Conservation (phyloP, 805 yeast genomes). For the Hanseniaspora guilliermondii region DNA sequence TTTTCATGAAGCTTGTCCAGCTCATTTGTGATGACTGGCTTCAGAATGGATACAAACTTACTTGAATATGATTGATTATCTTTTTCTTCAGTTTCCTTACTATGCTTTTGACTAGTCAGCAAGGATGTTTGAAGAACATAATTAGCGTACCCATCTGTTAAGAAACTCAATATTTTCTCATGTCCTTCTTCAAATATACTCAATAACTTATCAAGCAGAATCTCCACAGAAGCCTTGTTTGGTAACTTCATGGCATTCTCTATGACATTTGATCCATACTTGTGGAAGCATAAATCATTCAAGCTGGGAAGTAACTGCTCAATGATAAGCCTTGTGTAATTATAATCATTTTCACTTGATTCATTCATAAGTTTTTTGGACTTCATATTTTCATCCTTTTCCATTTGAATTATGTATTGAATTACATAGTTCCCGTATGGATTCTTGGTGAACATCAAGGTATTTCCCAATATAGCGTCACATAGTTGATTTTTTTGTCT, state of each 20-base stretch:
- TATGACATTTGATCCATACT: constrained; percentile 87
- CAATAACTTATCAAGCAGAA: constrained; percentile 39
- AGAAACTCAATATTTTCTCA: constrained; percentile 34
- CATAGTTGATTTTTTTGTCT: constrained; percentile 60
- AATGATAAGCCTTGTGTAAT: neutral
- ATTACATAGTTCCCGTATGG: constrained; percentile 97
- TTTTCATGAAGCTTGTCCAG: neutral
- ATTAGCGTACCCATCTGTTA: constrained; percentile 88
- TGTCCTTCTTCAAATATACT: constrained; percentile 21
- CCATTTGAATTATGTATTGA: constrained; percentile 57
- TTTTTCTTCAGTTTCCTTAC: constrained; percentile 19
- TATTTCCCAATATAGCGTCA: constrained; percentile 51
- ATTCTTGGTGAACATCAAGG: constrained; percentile 64
- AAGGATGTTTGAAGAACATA: constrained; percentile 88
- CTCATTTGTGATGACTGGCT: constrained; percentile 1
- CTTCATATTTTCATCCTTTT: neutral
- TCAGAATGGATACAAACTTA: neutral
- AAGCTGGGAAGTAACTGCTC: neutral
- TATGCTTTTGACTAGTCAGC: constrained; percentile 35
- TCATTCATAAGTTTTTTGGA: neutral
- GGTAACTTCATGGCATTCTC: constrained; percentile 64
- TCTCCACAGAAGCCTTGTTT: constrained; percentile 31
- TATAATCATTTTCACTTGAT: neutral
- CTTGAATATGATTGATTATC: neutral
- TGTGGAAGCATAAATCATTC: constrained; percentile 53